A percentile compares a stretch with the other conserved stretches of the same genome.
Conservation (phyloP, 148 eudicot species). For the Vaccinium vitisidaea region DNA sequence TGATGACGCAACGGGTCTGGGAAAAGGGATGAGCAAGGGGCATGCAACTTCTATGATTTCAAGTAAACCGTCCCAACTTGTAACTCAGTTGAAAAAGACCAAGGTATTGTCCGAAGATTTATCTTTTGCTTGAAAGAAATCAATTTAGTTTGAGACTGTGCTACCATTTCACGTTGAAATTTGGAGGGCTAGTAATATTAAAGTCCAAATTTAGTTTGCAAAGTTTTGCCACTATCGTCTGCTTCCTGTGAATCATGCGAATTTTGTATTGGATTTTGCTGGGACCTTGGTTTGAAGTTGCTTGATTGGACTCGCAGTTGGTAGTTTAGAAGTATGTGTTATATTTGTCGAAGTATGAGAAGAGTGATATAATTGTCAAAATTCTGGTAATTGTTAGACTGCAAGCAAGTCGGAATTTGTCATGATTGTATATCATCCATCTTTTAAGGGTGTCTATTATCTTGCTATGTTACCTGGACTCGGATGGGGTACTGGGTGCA, state of each 20-base stretch:
- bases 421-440: background rate
- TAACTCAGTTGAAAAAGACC: conserved; percentile 38
- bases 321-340: background rate
- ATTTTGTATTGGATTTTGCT: background rate
- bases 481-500: too few relatives aligned
- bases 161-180: background rate
- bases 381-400: background rate
- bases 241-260: background rate
- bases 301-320: background rate
- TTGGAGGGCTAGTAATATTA: too few relatives aligned
- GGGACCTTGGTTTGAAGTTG: conserved; percentile 4
- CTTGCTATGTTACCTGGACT: background rate
- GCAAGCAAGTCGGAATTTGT: background rate
- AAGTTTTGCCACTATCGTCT: background rate
- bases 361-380: background rate
- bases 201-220: too few relatives aligned
- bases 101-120: conserved; percentile 32
- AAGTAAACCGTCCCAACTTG: conserved; percentile 47
- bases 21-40: conserved; percentile 34
- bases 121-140: background rate
- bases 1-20: conserved; percentile 61
- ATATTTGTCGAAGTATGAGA: background rate
- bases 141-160: background rate
- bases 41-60: conserved; percentile 25
- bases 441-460: background rate